These are phyloP conservation scores for Fonsecaea pugnacius DNA, from an alignment of 2,329 filamentous ascomycete genomes.

Conservation along the genomic window DNA sequence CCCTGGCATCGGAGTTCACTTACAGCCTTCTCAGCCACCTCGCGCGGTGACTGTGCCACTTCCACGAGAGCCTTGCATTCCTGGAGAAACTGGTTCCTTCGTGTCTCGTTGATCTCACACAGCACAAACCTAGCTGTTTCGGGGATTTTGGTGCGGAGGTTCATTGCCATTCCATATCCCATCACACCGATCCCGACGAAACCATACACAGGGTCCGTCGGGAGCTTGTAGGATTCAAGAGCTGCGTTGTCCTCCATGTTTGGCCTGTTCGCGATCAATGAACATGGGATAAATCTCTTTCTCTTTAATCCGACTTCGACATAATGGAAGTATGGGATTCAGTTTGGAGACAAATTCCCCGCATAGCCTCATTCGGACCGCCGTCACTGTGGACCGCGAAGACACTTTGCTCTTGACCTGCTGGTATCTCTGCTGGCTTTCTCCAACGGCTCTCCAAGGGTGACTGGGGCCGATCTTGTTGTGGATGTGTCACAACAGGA, in stretches of 20 bases:
- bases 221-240: not conserved
- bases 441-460: slow-evolving; percentile 1
- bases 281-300: not conserved
- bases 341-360: not conserved
- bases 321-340: not conserved
- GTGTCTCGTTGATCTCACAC: slow-evolving; percentile 13
- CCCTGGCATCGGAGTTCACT: slow-evolving; percentile 3
- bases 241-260: slow-evolving; percentile 3
- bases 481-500: not conserved
- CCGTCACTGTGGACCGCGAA: not conserved
- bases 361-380: not conserved
- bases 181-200: slow-evolving; percentile 20
- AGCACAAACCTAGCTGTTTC: slow-evolving; percentile 8
- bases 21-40: slow-evolving; percentile 17
- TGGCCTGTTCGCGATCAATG: not conserved
- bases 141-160: slow-evolving; percentile 17
- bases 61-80: slow-evolving; percentile 8
- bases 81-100: slow-evolving; percentile 12
- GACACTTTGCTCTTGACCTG: not conserved
- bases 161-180: slow-evolving; percentile 19
- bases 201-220: slow-evolving; percentile 10
- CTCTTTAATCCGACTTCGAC: not conserved
- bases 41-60: slow-evolving; percentile 10
- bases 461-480: not conserved
- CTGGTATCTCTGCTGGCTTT: not conserved